Percentiles rank a stretch among this genome's conserved stretches.
phyloP scores from a whole-genome alignment of 2,329 filamentous ascomycete species.

The Scedosporium dehoogii region DNA sequence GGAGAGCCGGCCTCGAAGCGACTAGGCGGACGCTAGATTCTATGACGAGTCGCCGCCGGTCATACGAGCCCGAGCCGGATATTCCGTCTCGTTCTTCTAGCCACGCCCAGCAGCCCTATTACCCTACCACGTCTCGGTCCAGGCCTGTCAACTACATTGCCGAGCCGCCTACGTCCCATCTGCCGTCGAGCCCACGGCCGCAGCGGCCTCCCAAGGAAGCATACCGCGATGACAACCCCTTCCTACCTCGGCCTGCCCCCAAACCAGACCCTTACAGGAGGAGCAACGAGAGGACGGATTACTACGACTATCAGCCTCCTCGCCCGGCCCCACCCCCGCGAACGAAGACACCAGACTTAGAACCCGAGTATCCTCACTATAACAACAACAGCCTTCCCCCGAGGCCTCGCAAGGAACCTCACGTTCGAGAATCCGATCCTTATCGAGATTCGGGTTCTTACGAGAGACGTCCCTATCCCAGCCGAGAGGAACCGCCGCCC shows the following conservation, averaged over 20 bases:
- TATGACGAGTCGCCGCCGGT: constrained; percentile 13
- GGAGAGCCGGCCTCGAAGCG: constrained; percentile 42
- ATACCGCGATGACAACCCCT: not conserved
- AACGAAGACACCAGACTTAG: not conserved
- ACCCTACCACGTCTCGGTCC: constrained; percentile 47
- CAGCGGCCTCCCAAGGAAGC: constrained; percentile 22
- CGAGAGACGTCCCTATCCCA: constrained; percentile 9
- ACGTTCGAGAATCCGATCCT: constrained; percentile 1
- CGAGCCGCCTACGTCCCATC: not conserved
- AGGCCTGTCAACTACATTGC: constrained; percentile 35
- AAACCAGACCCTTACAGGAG: not conserved
- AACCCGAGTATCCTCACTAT: not conserved
- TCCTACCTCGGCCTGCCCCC: not conserved
- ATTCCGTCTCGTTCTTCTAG: constrained; percentile 9
- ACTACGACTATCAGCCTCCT: constrained; percentile 14
- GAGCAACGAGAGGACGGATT: not conserved
- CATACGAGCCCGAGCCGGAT: constrained; percentile 12
- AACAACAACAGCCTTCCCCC: constrained; percentile 12
- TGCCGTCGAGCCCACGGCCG: constrained; percentile 12
- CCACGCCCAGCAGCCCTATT: constrained; percentile 32
- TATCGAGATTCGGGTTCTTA: constrained; percentile 11
- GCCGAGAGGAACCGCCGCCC: constrained; percentile 15
- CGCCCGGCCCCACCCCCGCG: not conserved
- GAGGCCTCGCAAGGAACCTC: constrained; percentile 19
- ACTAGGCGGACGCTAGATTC: constrained; percentile 36